These are phyloP conservation scores for Gnomoniopsis sp. DNA, from an alignment of 2,329 filamentous ascomycete genomes.

Conservation along the genomic window DNA sequence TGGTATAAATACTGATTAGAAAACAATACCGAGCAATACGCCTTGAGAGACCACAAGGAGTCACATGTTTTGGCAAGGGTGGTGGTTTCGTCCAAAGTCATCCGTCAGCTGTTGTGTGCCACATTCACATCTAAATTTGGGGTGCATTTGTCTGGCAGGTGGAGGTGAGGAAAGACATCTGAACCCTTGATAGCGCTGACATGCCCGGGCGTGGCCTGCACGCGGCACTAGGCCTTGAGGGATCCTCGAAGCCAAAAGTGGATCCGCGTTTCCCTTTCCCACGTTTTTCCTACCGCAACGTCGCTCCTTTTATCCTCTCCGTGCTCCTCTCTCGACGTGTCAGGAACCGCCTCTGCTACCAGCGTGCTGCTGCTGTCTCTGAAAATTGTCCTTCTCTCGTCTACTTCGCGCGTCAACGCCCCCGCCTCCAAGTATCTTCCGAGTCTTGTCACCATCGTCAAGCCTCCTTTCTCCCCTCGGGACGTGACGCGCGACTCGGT, in stretches of 20 bases:
- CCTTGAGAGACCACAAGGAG: too few relatives aligned
- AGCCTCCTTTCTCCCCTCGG: neutral
- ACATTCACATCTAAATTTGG: too few relatives aligned
- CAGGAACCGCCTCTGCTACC: neutral
- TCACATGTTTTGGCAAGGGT: too few relatives aligned
- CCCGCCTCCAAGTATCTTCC: neutral
- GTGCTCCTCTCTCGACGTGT: neutral
- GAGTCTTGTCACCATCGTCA: neutral
- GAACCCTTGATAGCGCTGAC: too few relatives aligned
- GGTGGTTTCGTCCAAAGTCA: too few relatives aligned
- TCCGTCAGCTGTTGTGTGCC: too few relatives aligned
- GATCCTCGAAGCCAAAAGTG: neutral
- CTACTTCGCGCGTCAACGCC: neutral
- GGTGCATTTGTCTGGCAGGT: too few relatives aligned
- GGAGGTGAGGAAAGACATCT: too few relatives aligned
- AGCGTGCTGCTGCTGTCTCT: neutral
- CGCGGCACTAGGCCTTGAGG: neutral
- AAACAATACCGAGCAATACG: too few relatives aligned
- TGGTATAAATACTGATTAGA: too few relatives aligned
- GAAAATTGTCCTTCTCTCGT: neutral
- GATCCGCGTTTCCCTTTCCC: neutral
- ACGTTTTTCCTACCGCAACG: neutral
- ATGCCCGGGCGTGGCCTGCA: too few relatives aligned
- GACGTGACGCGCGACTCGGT: neutral
- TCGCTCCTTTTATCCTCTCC: neutral